Evolutionary conservation across 1,284 basidiomycete species (phyloP).

Genomic region (Ceratobasidium theobromae): DNA sequence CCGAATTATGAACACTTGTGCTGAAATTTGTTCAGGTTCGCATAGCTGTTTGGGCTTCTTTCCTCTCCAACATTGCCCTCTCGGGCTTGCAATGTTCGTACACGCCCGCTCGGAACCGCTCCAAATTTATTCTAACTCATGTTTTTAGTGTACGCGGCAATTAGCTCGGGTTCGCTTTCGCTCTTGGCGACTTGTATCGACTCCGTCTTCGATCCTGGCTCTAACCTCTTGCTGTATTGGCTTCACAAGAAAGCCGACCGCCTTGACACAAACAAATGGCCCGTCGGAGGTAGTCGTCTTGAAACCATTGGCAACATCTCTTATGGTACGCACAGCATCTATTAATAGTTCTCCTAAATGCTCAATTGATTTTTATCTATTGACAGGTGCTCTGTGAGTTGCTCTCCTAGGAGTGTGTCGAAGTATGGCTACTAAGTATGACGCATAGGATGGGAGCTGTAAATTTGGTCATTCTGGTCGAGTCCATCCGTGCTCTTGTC

Average conservation of each 20-base stretch:
- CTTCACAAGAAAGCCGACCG: conserved; percentile 73
- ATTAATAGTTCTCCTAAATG: neutral
- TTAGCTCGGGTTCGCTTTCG: conserved; percentile 82
- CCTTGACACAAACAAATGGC: conserved; percentile 85
- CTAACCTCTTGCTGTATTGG: conserved; percentile 83
- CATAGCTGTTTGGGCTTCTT: conserved; percentile 83
- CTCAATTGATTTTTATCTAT: conserved; percentile 7
- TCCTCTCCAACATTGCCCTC: conserved; percentile 72
- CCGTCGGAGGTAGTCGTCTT: conserved; percentile 84
- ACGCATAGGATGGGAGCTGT: conserved; percentile 75
- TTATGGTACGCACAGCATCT: conserved; percentile 60
- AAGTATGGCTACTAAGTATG: conserved; percentile 29
- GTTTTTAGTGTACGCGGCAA: conserved; percentile 68
- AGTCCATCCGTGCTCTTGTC: conserved; percentile 72
- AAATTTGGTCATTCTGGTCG: conserved; percentile 83
- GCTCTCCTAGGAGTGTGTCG: conserved; percentile 38
- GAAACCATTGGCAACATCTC: conserved; percentile 91
- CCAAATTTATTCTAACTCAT: conserved; percentile 39
- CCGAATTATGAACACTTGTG: conserved; percentile 32
- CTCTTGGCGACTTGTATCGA: conserved; percentile 89
- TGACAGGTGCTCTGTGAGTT: conserved; percentile 66
- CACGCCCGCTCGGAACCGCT: neutral
- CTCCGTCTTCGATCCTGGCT: conserved; percentile 87
- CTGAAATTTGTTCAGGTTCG: conserved; percentile 61
- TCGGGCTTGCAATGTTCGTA: conserved; percentile 66